phyloP scores from a whole-genome alignment of 371 early-diverging fungal species.

The Batkoa obscura region DNA sequence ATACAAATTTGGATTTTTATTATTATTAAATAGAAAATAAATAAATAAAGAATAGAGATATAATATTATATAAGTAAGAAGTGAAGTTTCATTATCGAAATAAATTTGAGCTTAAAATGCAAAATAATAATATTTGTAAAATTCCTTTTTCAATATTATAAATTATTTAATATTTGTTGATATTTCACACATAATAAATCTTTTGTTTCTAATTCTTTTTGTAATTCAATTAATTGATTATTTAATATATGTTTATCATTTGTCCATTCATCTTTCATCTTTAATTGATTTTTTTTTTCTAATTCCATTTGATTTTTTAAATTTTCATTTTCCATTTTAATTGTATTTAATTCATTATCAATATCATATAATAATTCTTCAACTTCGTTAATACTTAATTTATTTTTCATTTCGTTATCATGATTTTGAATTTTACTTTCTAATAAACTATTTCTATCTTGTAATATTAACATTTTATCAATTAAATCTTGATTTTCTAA shows the following conservation, averaged over 20 bases:
- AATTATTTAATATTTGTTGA: neutral
- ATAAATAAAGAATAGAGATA: too few relatives aligned
- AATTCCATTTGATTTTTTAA: neutral
- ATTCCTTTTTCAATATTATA: neutral
- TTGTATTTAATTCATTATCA: neutral
- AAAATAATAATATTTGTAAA: too few relatives aligned
- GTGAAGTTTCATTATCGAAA: too few relatives aligned
- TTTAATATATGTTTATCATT: neutral
- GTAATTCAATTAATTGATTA: neutral
- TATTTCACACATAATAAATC: neutral
- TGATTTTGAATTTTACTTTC: neutral
- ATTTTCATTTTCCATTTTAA: neutral
- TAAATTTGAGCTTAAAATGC: too few relatives aligned
- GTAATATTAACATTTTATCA: neutral
- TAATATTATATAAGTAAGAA: too few relatives aligned
- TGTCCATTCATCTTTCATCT: neutral
- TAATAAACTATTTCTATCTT: neutral
- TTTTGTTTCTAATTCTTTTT: neutral
- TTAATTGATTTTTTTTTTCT: neutral
- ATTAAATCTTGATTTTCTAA: neutral
- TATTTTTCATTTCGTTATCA: neutral
- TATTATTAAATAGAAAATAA: too few relatives aligned
- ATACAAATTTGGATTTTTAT: too few relatives aligned
- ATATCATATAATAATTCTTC: neutral
- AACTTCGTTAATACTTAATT: neutral